Evolutionary conservation across 345 rosid genomes (phyloP), one percentile per base, ranked within the genome.

Genomic region (Alliaria petiolata): DNA sequence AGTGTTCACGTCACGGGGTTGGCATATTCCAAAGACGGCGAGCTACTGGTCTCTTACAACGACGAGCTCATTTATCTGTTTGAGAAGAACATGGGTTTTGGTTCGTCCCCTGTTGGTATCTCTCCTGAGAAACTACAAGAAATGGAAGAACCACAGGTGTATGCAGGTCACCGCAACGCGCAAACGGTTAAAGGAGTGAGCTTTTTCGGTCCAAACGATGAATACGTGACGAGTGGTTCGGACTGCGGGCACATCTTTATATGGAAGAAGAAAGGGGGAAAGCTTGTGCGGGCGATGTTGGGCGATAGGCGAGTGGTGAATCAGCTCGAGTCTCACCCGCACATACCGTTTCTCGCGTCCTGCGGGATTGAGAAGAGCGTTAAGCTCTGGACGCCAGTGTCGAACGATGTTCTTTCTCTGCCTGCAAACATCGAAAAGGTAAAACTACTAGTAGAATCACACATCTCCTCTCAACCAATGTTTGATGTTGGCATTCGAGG

Each of bases 221-320:
- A 87, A 54, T 83, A 85, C 68, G 86, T 85, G 46, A 40, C 63
- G 22, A 85, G 86, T 58, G 91, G 89, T 46, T 86, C 91, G 60
- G 91, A 86, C 74, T 86, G 89, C 42, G 87, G 89, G 39, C 85
- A 82, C 69, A 81, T 87, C 26, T 87, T 84, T 73, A 76, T 85
- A 14, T 87, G 92, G 92, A 80, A 76, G 75, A 87, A 87, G 83
- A 72, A 65, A 67, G 85, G 78, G 4, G 83, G 80, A 22, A 83
- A 77, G 77, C 83, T 87, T 39, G 80, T 85, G 43, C 83, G 87
- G 14, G 36, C 71, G 2, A 87, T 83, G 89, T 35, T 39, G n/a
- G 89, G 86, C 61, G 89, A 87, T 79, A 80, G 81, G 22, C 70
- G 62, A 15, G 49, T 87, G 33, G 91, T 87, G 47, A 87, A 87